Percentiles rank a stretch among this genome's conserved stretches.
phyloP scores from a whole-genome alignment of 768 basidiomycete species.

The Paxillus involutus region DNA sequence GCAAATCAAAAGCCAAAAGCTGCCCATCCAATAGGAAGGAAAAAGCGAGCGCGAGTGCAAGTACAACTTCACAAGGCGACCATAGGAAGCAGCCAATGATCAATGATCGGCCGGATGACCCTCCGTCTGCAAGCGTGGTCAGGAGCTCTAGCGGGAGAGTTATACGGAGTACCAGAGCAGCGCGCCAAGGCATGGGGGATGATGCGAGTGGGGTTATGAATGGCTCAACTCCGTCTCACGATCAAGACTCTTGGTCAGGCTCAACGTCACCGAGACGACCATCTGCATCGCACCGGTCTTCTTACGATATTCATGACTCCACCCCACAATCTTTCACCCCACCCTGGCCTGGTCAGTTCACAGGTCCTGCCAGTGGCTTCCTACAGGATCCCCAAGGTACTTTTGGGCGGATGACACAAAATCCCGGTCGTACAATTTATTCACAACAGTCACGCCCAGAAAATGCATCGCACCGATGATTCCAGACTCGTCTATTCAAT shows the following conservation, averaged over 20 bases:
- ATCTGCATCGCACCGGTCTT: conserved; percentile 10
- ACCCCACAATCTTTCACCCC: conserved; percentile 22
- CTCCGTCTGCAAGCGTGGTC: conserved; percentile 17
- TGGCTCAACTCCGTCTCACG: conserved; percentile 17
- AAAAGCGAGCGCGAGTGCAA: conserved; percentile 28
- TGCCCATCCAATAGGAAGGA: conserved; percentile 37
- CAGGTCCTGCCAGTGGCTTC: conserved; percentile 52
- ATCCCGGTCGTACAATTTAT: conserved; percentile 65
- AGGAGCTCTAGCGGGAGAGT: conserved; percentile 31
- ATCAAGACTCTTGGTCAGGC: conserved; percentile 26
- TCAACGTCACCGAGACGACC: conserved; percentile 24
- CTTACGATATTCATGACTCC: conserved; percentile 22
- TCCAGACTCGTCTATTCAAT: conserved; percentile 6
- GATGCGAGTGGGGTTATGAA: conserved; percentile 23
- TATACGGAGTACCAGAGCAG: conserved; percentile 30
- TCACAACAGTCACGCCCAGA: conserved; percentile 47
- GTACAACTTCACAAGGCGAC: conserved; percentile 24
- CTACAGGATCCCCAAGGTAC: conserved; percentile 41
- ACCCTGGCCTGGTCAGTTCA: conserved; percentile 38
- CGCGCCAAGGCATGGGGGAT: conserved; percentile 24
- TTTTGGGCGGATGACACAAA: conserved; percentile 43
- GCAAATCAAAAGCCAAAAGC: conserved; percentile 40
- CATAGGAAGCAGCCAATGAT: conserved; percentile 16
- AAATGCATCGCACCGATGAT: conserved; percentile 27
- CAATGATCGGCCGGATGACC: conserved; percentile 21